phyloP scores from a whole-genome alignment of 2,329 filamentous ascomycete species.

The Penicillium sp. region DNA sequence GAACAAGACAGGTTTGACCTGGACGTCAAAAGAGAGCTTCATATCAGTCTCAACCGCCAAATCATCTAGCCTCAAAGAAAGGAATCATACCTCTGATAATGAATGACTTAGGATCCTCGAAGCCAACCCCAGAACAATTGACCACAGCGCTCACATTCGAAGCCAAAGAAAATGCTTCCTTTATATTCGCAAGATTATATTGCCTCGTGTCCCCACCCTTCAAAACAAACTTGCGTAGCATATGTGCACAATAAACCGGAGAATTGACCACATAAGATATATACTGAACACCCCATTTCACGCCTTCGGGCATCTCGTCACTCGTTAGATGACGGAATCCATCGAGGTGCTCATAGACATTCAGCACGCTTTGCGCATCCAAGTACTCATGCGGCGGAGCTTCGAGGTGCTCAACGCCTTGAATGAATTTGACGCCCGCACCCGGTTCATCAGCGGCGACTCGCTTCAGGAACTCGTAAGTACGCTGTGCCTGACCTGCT shows the following conservation, averaged over 20 bases:
- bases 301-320: conserved; percentile 33
- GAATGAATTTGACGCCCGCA: conserved; percentile 38
- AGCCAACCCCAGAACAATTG: conserved; percentile 48
- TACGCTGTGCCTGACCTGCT: conserved; percentile 38
- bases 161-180: conserved; percentile 41
- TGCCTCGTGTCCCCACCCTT: conserved; percentile 36
- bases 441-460: conserved; percentile 36
- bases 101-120: conserved; percentile 44
- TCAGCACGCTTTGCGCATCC: conserved; percentile 25
- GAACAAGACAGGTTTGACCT: conserved; percentile 51
- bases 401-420: conserved; percentile 46
- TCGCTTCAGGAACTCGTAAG: conserved; percentile 40
- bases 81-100: conserved; percentile 42
- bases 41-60: not conserved
- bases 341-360: conserved; percentile 35
- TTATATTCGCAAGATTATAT: conserved; percentile 28
- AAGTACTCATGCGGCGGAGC: conserved; percentile 38
- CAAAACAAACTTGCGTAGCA: conserved; percentile 43
- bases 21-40: not conserved
- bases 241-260: conserved; percentile 43
- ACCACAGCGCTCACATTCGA: conserved; percentile 40
- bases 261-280: conserved; percentile 45
- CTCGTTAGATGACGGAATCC: conserved; percentile 33
- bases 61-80: not conserved
- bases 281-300: conserved; percentile 46